phyloP scores from a whole-genome alignment of 176 grass and related monocot genomes.

The Zoysia japonica region DNA sequence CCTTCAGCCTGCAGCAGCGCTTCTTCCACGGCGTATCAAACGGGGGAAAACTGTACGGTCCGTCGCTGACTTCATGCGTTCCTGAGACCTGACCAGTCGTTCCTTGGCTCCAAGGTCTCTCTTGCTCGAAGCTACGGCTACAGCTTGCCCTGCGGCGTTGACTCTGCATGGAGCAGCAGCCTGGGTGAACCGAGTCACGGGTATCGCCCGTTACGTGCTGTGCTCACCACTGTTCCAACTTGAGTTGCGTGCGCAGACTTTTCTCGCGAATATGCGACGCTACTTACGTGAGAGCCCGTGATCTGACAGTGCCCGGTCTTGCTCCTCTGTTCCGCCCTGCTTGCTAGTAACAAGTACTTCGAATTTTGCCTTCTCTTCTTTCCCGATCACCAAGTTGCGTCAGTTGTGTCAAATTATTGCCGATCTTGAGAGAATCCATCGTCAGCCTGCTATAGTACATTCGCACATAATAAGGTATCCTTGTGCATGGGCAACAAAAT shows the following conservation, averaged over 20 bases:
- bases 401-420: not conserved
- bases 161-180: slow-evolving; percentile 25
- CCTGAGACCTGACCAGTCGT: slow-evolving; percentile 29
- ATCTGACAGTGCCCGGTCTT: slow-evolving; percentile 27
- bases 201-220: slow-evolving; percentile 8
- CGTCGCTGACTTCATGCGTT: slow-evolving; percentile 34
- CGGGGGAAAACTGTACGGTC: slow-evolving; percentile 25
- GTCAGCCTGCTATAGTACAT: not conserved
- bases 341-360: not conserved
- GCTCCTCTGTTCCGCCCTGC: not conserved
- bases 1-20: not conserved
- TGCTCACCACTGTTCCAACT: slow-evolving; percentile 1
- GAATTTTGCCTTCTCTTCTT: not conserved
- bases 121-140: not conserved
- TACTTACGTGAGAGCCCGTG: not conserved
- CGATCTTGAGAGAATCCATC: slow-evolving; percentile 20
- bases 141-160: slow-evolving; percentile 6
- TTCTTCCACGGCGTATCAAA: not conserved
- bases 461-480: not conserved
- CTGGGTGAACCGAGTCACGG: not conserved
- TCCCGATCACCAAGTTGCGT: not conserved
- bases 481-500: slow-evolving; percentile 23
- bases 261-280: not conserved
- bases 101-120: slow-evolving; percentile 31
- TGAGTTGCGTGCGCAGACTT: not conserved